phyloP scores from a whole-genome alignment of 257 asterid species.

The Solanum sitiens region DNA sequence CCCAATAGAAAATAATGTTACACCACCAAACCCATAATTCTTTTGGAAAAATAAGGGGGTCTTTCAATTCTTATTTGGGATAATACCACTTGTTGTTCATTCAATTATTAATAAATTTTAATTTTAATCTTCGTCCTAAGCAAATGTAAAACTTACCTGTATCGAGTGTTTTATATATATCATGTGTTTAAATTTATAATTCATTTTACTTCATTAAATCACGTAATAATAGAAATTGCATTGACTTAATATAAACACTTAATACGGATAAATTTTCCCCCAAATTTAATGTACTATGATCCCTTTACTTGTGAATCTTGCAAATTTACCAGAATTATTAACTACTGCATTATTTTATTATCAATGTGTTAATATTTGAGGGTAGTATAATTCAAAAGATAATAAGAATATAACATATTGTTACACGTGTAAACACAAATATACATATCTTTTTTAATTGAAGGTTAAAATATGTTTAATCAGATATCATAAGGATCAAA shows the following conservation, averaged over 20 bases:
- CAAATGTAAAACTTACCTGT: too few species aligned
- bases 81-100: background rate
- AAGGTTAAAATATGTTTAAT: background rate
- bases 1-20: background rate
- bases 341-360: background rate
- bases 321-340: background rate
- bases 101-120: background rate
- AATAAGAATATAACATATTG: too few species aligned
- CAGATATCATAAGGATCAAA: background rate
- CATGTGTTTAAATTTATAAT: too few species aligned
- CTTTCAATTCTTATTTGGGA: background rate
- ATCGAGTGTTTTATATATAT: too few species aligned
- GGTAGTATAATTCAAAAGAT: background rate
- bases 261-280: accelerated
- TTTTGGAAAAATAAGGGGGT: background rate
- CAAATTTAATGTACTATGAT: background rate
- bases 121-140: too few species aligned
- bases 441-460: background rate
- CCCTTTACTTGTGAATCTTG: background rate
- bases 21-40: background rate
- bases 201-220: too few species aligned
- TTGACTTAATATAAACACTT: too few species aligned
- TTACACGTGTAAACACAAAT: background rate
- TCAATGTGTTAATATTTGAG: background rate
- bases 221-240: too few species aligned